These are phyloP conservation scores for Actinomucor elegans DNA, from an alignment of 371 early-diverging fungal genomes.

Conservation along the genomic window DNA sequence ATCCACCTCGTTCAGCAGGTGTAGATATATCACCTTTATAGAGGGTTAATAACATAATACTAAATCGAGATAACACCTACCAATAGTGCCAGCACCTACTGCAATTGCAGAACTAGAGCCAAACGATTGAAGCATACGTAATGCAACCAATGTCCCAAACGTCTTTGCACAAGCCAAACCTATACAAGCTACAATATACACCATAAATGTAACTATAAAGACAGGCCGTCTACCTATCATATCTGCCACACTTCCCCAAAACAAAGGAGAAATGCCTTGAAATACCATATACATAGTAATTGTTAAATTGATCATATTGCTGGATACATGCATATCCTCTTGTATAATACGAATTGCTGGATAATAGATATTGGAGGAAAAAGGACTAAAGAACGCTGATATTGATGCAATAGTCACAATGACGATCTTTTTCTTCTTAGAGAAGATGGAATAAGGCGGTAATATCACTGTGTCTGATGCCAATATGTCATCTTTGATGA, in stretches of 20 bases:
- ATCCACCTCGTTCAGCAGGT: constrained; percentile 62
- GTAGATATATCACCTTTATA: constrained; percentile 57
- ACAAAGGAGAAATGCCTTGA: constrained; percentile 44
- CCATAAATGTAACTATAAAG: constrained; percentile 56
- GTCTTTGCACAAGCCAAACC: constrained; percentile 56
- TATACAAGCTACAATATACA: constrained; percentile 61
- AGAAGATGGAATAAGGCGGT: constrained; percentile 10
- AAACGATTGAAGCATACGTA: constrained; percentile 67
- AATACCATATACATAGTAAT: constrained; percentile 46
- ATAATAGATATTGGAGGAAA: constrained; percentile 19
- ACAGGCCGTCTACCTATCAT: constrained; percentile 64
- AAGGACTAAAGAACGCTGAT: constrained; percentile 10
- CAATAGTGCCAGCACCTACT: constrained; percentile 69
- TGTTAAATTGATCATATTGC: constrained; percentile 28
- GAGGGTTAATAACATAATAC: not conserved
- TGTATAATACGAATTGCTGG: constrained; percentile 1
- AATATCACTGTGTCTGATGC: no score
- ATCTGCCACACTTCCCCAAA: constrained; percentile 72
- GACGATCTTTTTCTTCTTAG: not conserved
- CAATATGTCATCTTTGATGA: not conserved
- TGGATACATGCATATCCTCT: constrained; percentile 9
- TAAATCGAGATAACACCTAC: constrained; percentile 25
- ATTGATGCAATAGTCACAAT: constrained; percentile 2
- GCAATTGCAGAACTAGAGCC: constrained; percentile 67
- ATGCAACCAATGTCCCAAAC: constrained; percentile 48